Evolutionary conservation across 768 basidiomycete species (phyloP).

Genomic region (Russula ochroleuca): DNA sequence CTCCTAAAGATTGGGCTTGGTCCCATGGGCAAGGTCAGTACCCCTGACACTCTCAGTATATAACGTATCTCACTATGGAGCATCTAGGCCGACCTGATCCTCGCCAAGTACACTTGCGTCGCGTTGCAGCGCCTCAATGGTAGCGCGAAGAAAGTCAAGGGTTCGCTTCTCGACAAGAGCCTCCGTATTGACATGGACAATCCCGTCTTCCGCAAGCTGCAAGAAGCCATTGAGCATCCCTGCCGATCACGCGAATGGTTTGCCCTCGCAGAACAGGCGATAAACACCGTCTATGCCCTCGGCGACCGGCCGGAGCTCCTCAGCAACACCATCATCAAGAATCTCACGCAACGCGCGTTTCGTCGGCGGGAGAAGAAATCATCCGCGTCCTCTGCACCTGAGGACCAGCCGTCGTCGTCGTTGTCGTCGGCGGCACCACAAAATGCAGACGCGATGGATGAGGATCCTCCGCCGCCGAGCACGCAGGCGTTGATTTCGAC

Average conservation of each 20-base stretch:
- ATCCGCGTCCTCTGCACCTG: constrained; percentile 29
- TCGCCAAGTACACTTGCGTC: constrained; percentile 91
- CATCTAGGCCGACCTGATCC: constrained; percentile 72
- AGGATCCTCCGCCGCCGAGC: constrained; percentile 44
- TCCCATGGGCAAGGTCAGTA: constrained; percentile 67
- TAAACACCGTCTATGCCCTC: constrained; percentile 93
- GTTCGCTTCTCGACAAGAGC: constrained; percentile 83
- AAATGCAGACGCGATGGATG: constrained; percentile 52
- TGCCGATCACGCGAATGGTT: constrained; percentile 93
- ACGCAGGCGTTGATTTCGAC: constrained; percentile 18
- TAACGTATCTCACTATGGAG: constrained; percentile 1
- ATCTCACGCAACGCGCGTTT: constrained; percentile 74
- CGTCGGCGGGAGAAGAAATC: constrained; percentile 10
- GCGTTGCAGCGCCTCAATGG: constrained; percentile 90
- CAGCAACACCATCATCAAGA: constrained; percentile 76
- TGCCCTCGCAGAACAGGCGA: constrained; percentile 90
- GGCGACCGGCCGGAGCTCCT: constrained; percentile 89
- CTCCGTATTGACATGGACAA: constrained; percentile 84
- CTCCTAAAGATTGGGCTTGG: constrained; percentile 88
- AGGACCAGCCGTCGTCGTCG: constrained; percentile 10
- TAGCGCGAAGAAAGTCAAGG: constrained; percentile 96
- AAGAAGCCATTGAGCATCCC: constrained; percentile 74
- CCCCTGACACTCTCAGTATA: neutral
- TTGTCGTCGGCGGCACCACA: constrained; percentile 34
- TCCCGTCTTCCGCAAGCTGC: constrained; percentile 77